phyloP scores from a whole-genome alignment of 805 yeast species.

The Candida nitratophila region DNA sequence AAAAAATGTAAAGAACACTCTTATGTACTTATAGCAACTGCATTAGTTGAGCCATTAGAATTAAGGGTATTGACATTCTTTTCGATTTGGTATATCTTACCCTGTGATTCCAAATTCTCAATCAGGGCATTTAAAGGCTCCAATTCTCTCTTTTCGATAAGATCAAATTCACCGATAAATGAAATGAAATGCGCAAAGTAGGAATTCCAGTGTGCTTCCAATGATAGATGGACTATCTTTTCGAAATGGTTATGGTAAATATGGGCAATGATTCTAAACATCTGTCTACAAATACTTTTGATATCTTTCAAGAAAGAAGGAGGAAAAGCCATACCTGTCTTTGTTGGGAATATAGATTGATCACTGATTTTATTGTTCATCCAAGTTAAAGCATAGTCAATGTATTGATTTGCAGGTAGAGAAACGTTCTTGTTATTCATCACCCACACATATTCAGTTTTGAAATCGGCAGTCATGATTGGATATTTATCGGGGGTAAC shows the following conservation, averaged over 20 bases:
- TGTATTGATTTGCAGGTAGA: conserved; percentile 88
- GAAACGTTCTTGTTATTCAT: conserved; percentile 67
- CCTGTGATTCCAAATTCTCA: conserved; percentile 76
- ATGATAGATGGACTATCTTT: conserved; percentile 78
- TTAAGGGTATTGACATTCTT: too few species aligned
- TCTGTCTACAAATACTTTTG: conserved; percentile 81
- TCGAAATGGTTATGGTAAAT: conserved; percentile 94
- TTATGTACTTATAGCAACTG: too few species aligned
- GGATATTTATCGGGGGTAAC: conserved; percentile 87
- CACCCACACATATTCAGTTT: conserved; percentile 85
- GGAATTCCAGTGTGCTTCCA: conserved; percentile 98
- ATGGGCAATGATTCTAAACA: conserved; percentile 94
- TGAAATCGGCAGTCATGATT: conserved; percentile 94
- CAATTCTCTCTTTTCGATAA: conserved; percentile 73
- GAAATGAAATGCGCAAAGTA: conserved; percentile 92
- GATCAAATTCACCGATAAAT: conserved; percentile 74
- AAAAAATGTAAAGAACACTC: too few species aligned
- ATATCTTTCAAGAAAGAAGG: conserved; percentile 75
- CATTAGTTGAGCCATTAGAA: too few species aligned
- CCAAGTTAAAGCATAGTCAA: conserved; percentile 89
- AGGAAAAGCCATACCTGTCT: conserved; percentile 84
- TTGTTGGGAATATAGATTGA: conserved; percentile 86
- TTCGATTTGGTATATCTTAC: conserved; percentile 46
- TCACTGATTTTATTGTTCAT: conserved; percentile 82
- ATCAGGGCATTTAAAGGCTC: conserved; percentile 74